These are phyloP conservation scores for Sarocladium oryzae DNA, from an alignment of 2,329 filamentous ascomycete genomes.

Conservation along the genomic window DNA sequence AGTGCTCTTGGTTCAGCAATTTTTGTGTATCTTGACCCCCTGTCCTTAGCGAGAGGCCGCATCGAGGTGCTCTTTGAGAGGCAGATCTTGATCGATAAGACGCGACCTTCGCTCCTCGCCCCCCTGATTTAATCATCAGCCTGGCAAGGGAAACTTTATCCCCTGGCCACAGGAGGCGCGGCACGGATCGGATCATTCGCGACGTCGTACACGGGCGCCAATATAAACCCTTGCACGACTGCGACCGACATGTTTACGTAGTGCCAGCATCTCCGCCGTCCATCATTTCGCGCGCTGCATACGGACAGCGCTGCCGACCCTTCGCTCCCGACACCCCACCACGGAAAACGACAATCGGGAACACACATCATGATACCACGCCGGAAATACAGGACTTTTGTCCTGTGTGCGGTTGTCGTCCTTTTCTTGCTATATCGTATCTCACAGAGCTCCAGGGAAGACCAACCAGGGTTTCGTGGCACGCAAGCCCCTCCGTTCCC, in stretches of 20 bases:
- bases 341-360: not conserved
- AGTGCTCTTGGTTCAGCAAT: no score
- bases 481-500: constrained; percentile 8
- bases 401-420: constrained; percentile 47
- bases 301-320: not conserved
- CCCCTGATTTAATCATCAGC: not conserved
- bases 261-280: not conserved
- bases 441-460: constrained; percentile 32
- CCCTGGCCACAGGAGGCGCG: no score
- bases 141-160: not conserved
- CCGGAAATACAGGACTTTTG: constrained; percentile 55
- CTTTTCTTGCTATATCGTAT: constrained; percentile 48
- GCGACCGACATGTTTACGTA: not conserved
- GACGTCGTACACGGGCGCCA: not conserved
- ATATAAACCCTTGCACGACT: not conserved
- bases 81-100: not conserved
- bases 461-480: not conserved
- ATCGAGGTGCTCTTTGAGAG: not conserved
- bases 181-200: no score
- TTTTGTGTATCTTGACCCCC: no score
- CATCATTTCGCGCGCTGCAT: not conserved
- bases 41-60: no score
- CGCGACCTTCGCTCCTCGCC: no score
- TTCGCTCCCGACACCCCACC: not conserved
- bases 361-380: constrained; percentile 42